Evolutionary conservation across 306 rosid species (phyloP).

Genomic region (Rosa persica): DNA sequence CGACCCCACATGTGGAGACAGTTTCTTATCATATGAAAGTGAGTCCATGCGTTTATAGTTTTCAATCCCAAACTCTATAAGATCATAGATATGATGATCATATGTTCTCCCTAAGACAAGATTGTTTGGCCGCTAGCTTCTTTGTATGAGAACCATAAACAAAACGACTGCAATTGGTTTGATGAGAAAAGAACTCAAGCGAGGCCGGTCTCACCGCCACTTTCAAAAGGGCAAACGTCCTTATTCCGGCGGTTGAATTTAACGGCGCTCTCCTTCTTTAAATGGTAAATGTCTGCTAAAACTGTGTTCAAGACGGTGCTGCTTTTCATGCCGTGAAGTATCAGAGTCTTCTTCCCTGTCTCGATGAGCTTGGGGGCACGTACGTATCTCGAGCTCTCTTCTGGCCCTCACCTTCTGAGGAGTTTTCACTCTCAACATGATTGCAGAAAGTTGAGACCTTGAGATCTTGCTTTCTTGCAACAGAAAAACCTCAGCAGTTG

Average conservation of each 20-base stretch:
- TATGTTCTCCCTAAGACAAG: no score
- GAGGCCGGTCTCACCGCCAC: conserved; percentile 73
- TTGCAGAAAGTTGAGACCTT: background rate
- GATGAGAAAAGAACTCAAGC: conserved; percentile 76
- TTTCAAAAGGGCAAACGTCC: conserved; percentile 78
- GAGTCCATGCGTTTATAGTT: no score
- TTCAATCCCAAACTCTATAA: no score
- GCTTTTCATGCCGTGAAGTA: conserved; percentile 83
- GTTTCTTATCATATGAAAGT: no score
- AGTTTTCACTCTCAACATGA: conserved; percentile 51
- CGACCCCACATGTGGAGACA: no score
- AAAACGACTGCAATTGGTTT: conserved; percentile 86
- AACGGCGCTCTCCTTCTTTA: conserved; percentile 62
- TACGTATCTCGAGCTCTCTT: conserved; percentile 73
- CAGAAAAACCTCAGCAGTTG: no score
- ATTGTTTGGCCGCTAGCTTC: no score
- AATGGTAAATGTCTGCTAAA: conserved; percentile 61
- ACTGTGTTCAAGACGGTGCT: conserved; percentile 58
- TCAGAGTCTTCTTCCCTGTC: conserved; percentile 81
- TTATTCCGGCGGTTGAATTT: conserved; percentile 74
- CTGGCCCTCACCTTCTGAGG: conserved; percentile 57
- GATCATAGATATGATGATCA: no score
- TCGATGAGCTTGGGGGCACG: conserved; percentile 89
- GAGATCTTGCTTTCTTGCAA: no score
- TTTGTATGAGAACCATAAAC: conserved; percentile 12